A percentile compares a stretch with the other conserved stretches of the same genome.
phyloP scores from a whole-genome alignment of 345 rosid species.

The Lepidium aucheri region DNA sequence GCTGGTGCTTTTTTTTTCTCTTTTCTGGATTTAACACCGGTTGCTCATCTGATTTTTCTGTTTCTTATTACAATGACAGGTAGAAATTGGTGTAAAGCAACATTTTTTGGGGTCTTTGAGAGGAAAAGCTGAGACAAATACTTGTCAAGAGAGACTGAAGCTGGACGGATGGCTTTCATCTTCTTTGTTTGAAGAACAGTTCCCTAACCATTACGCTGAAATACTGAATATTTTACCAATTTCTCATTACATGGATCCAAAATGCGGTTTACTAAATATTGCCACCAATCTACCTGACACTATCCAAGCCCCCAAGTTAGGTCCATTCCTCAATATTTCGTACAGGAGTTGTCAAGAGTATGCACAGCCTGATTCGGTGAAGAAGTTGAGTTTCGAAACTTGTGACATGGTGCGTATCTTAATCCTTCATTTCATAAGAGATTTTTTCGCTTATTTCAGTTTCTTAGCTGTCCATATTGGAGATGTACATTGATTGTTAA shows the following conservation, averaged over 20 bases:
- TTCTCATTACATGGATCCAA: constrained; percentile 78
- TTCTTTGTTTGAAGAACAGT: constrained; percentile 62
- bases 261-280: constrained; percentile 56
- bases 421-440: not conserved
- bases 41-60: not conserved
- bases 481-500: not conserved
- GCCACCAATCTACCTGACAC: constrained; percentile 56
- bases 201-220: constrained; percentile 73
- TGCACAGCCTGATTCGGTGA: constrained; percentile 44
- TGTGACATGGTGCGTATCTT: constrained; percentile 63
- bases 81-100: constrained; percentile 74
- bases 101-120: constrained; percentile 61
- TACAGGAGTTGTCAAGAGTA: constrained; percentile 65
- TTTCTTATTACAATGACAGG: constrained; percentile 41
- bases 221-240: constrained; percentile 60
- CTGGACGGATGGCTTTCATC: constrained; percentile 91
- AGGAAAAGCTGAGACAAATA: constrained; percentile 49
- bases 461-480: not conserved
- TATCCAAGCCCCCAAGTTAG: constrained; percentile 45
- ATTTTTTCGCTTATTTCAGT: not conserved
- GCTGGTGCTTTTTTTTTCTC: not conserved
- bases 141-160: constrained; percentile 67
- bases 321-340: constrained; percentile 72
- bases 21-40: not conserved
- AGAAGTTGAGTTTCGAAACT: constrained; percentile 57